Conservation (phyloP, 2,329 filamentous ascomycete species). For the Sporothrix sp. region DNA sequence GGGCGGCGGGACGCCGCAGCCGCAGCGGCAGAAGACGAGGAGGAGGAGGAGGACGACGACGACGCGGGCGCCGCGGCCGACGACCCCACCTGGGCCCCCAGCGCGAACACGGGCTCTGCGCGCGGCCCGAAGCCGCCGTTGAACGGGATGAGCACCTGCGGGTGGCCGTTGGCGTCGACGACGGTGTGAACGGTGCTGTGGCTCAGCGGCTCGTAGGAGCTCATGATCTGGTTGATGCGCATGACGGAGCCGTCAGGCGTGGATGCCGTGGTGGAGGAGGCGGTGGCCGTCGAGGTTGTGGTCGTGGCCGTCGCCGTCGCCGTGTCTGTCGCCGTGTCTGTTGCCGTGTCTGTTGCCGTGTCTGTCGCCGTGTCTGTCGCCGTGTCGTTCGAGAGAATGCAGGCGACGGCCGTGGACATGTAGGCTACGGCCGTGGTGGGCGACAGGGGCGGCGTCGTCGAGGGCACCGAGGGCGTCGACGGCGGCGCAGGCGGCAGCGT, state of each 20-base stretch:
- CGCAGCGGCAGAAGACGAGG: too few species aligned
- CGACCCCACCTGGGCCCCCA: background rate
- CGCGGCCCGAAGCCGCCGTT: conserved; percentile 13
- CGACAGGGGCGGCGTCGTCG: background rate
- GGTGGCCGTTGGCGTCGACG: background rate
- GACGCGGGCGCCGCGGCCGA: too few species aligned
- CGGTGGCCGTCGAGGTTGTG: background rate
- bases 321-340: background rate
- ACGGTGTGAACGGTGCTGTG: conserved; percentile 1
- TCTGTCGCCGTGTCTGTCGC: background rate
- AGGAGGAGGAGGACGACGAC: too few species aligned
- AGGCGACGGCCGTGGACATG: background rate
- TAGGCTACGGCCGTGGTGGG: background rate
- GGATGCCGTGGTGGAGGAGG: background rate
- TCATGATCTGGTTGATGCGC: conserved; percentile 3
- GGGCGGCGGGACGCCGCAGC: background rate
- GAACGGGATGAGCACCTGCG: conserved; percentile 8
- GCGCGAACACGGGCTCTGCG: background rate
- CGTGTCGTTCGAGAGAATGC: background rate
- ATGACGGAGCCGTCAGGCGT: background rate
- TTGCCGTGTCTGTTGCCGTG: background rate
- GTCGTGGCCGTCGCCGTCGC: background rate
- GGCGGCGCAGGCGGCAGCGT: conserved; percentile 3
- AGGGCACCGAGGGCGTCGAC: background rate
- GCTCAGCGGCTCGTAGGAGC: background rate